Percentiles rank a stretch among this genome's conserved stretches.
Evolutionary conservation across 2,329 filamentous ascomycete species (phyloP).

Genomic region (Colletotrichum incanum): DNA sequence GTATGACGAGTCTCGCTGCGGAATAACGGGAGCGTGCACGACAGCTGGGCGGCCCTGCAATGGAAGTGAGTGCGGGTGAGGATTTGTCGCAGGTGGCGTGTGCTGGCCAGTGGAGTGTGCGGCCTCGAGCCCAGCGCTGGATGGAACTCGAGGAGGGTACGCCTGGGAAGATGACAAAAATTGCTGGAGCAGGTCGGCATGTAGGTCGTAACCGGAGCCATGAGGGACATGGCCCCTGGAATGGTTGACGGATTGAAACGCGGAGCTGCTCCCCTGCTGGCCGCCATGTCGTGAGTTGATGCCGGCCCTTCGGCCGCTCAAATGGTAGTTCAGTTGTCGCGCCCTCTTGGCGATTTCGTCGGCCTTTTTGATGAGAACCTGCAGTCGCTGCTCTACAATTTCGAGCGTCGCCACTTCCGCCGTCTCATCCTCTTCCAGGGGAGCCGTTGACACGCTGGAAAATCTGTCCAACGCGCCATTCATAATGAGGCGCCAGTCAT

Average conservation of each 20-base stretch:
- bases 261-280: conserved; percentile 54
- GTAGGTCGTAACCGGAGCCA: conserved; percentile 62
- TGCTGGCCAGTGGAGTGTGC: conserved; percentile 46
- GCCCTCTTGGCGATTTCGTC: conserved; percentile 78
- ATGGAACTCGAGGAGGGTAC: conserved; percentile 38
- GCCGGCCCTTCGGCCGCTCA: conserved; percentile 82
- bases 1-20: conserved; percentile 49
- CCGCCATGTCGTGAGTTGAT: conserved; percentile 75
- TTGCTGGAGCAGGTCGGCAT: conserved; percentile 70
- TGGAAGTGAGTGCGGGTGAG: conserved; percentile 46
- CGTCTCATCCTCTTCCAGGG: conserved; percentile 88
- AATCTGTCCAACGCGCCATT: conserved; percentile 86
- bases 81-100: conserved; percentile 48
- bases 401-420: conserved; percentile 88
- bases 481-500: conserved; percentile 88
- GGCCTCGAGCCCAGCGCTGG: conserved; percentile 43
- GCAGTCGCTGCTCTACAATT: conserved; percentile 84
- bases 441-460: conserved; percentile 81
- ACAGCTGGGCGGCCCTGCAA: conserved; percentile 48
- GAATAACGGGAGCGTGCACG: conserved; percentile 48
- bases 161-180: conserved; percentile 56
- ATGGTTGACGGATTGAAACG: conserved; percentile 55
- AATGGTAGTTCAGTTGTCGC: conserved; percentile 84
- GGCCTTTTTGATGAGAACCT: conserved; percentile 83
- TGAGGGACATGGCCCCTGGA: conserved; percentile 47